Evolutionary conservation across 1,284 basidiomycete species (phyloP), one percentile per base, ranked within the genome.

Genomic region (Leccinum fallax): DNA sequence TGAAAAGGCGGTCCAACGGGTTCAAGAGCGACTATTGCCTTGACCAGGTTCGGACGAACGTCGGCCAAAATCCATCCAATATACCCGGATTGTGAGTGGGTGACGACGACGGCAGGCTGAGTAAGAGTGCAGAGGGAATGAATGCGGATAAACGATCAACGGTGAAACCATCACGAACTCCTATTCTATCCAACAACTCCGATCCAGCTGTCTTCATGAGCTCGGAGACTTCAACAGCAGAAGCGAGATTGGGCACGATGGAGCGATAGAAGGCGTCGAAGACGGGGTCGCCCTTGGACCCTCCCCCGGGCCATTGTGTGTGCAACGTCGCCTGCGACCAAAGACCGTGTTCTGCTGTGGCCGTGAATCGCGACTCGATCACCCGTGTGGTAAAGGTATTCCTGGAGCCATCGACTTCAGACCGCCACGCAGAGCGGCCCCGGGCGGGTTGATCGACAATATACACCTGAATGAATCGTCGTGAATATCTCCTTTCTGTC

Each of bases 291-390:
- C 83, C 82, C 24, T 71, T 67, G 32, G 72, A 77, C 40, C 82
- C 82, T 57, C 76, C 79, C 24, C 83, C 82, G 1, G 81, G 81
- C 82, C 82, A 84, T 59, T 83, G 81, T 0, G 80, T 84, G 59
- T 83, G 82, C 36, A 82, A 66, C 3, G 66, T 63, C 7, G 83
- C 79, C 65, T 81, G 77, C 2, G 82, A 78, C 82, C 82, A 84
- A 16, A 82, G 67, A 21, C 74, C 69, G 63, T 77, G 77, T 3
- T 59, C 57, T 64, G 77, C 65, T 2, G 78, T 72, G 19, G 81
- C 82, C 2, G 83, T 84, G 57, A 83, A 81, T 40, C 71, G 77
- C 3, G 78, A 74, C 64, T 82, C 77, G 36, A 82, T 66, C 1
- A 63, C 71, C 32, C 69, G 67, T 0, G 78, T 71, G 46, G 76